Conservation (phyloP, 371 early-diverging fungal species). For the Rhizomucor pusillus region DNA sequence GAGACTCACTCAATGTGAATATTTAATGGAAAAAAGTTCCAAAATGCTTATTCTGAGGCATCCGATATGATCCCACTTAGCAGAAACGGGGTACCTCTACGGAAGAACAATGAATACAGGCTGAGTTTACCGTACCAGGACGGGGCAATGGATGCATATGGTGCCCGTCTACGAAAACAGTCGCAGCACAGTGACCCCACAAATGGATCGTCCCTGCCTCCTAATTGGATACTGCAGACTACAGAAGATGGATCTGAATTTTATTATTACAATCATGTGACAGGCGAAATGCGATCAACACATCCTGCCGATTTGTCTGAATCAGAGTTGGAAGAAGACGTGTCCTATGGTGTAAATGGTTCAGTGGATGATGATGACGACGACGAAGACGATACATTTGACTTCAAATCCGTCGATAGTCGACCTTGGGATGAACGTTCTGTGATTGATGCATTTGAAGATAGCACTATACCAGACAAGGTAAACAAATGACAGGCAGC, state of each 20-base stretch:
- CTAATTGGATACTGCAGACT: constrained; percentile 41
- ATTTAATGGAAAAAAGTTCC: background rate
- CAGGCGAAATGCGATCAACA: constrained; percentile 47
- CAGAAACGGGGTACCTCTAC: constrained; percentile 20
- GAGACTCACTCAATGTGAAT: background rate
- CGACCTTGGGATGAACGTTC: constrained; percentile 16
- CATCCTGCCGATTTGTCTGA: constrained; percentile 32
- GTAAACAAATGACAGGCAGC: constrained; percentile 1
- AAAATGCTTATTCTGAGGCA: background rate
- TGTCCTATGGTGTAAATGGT: constrained; percentile 11
- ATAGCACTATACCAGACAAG: constrained; percentile 16
- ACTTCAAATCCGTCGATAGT: constrained; percentile 15
- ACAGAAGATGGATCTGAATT: constrained; percentile 45
- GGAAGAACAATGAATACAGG: constrained; percentile 21
- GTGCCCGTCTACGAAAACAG: constrained; percentile 1
- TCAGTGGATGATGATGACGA: constrained; percentile 8
- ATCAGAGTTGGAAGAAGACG: constrained; percentile 16
- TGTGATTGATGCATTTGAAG: constrained; percentile 6
- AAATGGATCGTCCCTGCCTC: constrained; percentile 23
- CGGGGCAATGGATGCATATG: background rate
- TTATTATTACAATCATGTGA: constrained; percentile 44
- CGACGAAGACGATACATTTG: constrained; percentile 18
- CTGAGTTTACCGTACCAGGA: constrained; percentile 20
- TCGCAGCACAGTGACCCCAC: background rate
- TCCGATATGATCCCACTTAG: constrained; percentile 11